phyloP scores from a whole-genome alignment of 345 rosid genomes.

The Salix caprea region DNA sequence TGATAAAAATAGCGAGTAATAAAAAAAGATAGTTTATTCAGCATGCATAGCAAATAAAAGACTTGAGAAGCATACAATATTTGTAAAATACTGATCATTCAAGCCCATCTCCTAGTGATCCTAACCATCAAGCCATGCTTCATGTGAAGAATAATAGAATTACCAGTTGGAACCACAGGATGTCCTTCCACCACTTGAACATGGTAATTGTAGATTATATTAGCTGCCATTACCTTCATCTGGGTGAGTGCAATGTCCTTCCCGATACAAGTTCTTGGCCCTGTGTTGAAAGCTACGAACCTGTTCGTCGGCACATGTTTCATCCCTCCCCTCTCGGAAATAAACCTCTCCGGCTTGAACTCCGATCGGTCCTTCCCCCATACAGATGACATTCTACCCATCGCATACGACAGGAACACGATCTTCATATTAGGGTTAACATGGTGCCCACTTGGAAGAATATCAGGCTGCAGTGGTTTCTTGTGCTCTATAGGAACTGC shows the following conservation, averaged over 20 bases:
- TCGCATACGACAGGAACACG: conserved; percentile 56
- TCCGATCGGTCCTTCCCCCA: conserved; percentile 66
- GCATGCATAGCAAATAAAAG: no score
- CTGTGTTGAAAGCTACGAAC: conserved; percentile 24
- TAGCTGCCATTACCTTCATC: conserved; percentile 64
- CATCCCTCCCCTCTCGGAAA: conserved; percentile 29
- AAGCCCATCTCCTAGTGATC: conserved; percentile 31
- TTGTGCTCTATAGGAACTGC: conserved; percentile 76
- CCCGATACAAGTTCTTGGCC: conserved; percentile 71
- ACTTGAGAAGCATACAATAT: no score
- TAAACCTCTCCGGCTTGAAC: conserved; percentile 67
- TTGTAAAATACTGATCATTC: no score
- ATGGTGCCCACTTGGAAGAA: conserved; percentile 60
- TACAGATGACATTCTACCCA: conserved; percentile 71
- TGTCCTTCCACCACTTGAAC: conserved; percentile 38
- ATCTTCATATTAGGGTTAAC: conserved; percentile 52
- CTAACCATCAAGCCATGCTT: conserved; percentile 52
- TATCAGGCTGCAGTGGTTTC: conserved; percentile 45
- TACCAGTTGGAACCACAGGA: conserved; percentile 41
- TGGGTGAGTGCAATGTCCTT: conserved; percentile 72
- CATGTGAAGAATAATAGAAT: conserved; percentile 22
- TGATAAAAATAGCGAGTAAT: no score
- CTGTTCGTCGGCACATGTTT: conserved; percentile 43
- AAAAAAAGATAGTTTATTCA: no score
- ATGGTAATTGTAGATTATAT: conserved; percentile 31